These are phyloP conservation scores for Tulasnella sp. DNA, from an alignment of 768 basidiomycete species.

Conservation along the genomic window DNA sequence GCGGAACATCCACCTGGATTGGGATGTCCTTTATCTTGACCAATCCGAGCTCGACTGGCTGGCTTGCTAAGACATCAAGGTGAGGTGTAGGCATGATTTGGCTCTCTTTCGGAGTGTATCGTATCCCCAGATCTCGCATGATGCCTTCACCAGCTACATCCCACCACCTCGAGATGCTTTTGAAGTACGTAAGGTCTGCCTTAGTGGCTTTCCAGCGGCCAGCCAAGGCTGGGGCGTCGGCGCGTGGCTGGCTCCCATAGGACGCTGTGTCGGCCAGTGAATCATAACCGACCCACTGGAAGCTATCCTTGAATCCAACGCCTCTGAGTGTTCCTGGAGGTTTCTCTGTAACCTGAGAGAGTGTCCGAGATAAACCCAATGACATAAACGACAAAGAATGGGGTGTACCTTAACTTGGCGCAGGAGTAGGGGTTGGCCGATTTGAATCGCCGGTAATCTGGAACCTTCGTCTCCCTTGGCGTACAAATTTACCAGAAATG, in stretches of 20 bases:
- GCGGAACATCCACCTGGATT: neutral
- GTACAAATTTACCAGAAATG: neutral
- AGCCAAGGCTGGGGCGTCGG: neutral
- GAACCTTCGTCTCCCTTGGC: neutral
- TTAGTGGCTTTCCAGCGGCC: neutral
- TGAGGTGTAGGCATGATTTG: neutral
- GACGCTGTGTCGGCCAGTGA: neutral
- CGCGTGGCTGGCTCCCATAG: neutral
- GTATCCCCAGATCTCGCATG: neutral
- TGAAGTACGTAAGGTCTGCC: neutral
- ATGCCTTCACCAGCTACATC: neutral
- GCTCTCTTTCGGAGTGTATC: neutral
- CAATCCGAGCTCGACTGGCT: neutral
- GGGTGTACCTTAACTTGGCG: neutral
- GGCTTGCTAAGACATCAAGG: neutral
- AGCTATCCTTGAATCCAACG: slow-evolving; percentile 5
- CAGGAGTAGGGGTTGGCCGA: neutral
- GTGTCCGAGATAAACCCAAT: neutral
- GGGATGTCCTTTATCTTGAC: neutral
- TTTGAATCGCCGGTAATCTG: neutral
- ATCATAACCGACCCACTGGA: neutral
- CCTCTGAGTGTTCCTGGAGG: neutral
- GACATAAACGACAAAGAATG: neutral
- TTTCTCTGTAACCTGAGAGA: neutral
- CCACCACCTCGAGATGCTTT: neutral